Conservation (phyloP, 2,329 filamentous ascomycete genomes). For the Myrmaecium sp. region DNA sequence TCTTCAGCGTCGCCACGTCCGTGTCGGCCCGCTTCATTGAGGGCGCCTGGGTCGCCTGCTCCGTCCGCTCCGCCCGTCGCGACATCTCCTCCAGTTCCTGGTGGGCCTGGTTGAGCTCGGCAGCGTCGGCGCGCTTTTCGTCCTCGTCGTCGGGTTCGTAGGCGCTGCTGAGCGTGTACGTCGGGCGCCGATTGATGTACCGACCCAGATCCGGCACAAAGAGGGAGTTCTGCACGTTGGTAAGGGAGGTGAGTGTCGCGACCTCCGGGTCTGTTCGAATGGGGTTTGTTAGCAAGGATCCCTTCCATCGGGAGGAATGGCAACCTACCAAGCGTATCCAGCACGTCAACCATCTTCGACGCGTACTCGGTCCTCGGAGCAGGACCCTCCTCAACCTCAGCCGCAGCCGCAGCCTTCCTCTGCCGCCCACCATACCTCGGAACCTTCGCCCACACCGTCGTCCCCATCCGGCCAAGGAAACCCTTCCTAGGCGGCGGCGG, state of each 20-base stretch:
- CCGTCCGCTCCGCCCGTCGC: constrained; percentile 11
- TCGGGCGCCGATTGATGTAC: constrained; percentile 59
- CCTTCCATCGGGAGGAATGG: constrained; percentile 3
- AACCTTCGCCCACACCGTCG: too few relatives aligned
- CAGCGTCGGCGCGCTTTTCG: constrained; percentile 3
- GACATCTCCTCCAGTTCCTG: not conserved
- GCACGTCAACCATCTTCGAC: constrained; percentile 44
- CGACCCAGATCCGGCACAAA: constrained; percentile 69
- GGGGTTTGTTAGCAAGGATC: constrained; percentile 8
- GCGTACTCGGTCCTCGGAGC: constrained; percentile 41
- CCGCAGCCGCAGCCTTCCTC: constrained; percentile 2
- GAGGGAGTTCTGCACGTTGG: constrained; percentile 79
- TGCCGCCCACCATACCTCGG: too few relatives aligned
- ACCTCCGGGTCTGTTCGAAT: constrained; percentile 55
- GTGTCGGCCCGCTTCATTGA: constrained; percentile 10
- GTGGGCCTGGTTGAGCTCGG: not conserved
- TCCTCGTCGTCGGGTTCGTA: constrained; percentile 10
- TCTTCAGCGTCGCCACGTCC: constrained; percentile 25
- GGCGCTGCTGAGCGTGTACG: constrained; percentile 61
- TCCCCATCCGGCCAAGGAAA: not conserved
- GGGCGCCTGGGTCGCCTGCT: constrained; percentile 11
- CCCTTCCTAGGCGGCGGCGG: not conserved
- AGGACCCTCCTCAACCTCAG: not conserved
- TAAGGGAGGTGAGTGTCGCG: constrained; percentile 64
- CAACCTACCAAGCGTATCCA: constrained; percentile 49